Evolutionary conservation across 1,139 yeast species (phyloP), one percentile per base, ranked within the genome.

Genomic region (Insectozyma bohioensis): DNA sequence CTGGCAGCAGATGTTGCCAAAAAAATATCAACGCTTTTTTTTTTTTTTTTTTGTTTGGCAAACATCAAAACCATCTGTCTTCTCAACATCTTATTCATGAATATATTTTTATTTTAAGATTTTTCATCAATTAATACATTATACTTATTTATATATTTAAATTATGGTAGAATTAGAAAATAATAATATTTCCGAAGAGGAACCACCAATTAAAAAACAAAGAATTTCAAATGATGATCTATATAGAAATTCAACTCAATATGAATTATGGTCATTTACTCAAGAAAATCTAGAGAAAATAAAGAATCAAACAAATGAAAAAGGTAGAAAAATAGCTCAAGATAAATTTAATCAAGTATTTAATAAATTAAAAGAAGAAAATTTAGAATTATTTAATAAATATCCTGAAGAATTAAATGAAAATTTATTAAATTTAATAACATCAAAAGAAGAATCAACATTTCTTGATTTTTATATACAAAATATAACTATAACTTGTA

Each of bases 161-260:
- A n/a, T n/a, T n/a, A n/a, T n/a, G n/a, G n/a, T n/a, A n/a, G n/a
- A n/a, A n/a, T n/a, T n/a, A n/a, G n/a, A n/a, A n/a, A n/a, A n/a
- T n/a, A n/a, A n/a, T n/a, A n/a, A n/a, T n/a, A n/a, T n/a, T n/a
- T n/a, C n/a, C n/a, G n/a, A n/a, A 26, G 22, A 13, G 18, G 18
- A 15, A 23, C 30, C 26, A 14, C 26, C 31, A 7, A 24, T 25
- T 14, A 39, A 40, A 24, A 47, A 44, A 19, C 38, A 34, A 17
- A 56, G 69, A 36, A 59, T 78, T 5, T 57, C 83, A 2, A 82
- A 77, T 44, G 97, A 92, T 56, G 97, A 90, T 43, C 62, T 92
- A 29, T 92, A 86, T 56, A 72, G 97, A 35, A 73, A 88, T 32
- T 85, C 96, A 5, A 74, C 94, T 0, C 98, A 92, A 60, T 92